Base-by-base conservation (phyloP, 768 basidiomycete species). In the Termitomyces sp. region DNA sequence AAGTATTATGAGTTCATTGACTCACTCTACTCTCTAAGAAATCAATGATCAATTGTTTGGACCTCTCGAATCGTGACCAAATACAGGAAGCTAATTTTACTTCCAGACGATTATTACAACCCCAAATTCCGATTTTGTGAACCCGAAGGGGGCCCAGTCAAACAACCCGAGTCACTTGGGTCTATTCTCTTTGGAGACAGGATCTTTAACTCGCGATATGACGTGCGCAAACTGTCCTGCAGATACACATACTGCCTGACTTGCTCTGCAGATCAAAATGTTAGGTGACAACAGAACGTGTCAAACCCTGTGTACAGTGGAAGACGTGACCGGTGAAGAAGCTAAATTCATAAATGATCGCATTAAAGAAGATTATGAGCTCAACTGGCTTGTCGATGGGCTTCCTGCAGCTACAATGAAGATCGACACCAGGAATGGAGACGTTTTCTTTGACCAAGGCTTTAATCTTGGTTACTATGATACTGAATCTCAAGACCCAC, bases 181-280 rank as follows among this genome's bases (percentile, higher is more conserved):
- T 92, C 92, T 17, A 95, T 98, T 67, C 77, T 98, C n/a, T 97
- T 97, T 66, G 96, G 96, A 15, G 96, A 98, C 78, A 83, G 96
- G 64, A 94, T 98, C 67, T 92, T 94, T 73, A 87, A 89, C 69
- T 93, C 93, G 3, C 91, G 89, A 2, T 98, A 94, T 69, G 84
- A 95, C 65, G 91, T 94, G 63, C 58, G 88, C 77, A 48, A 25
- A 60, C 9, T 29, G 38, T 56, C 46, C 40, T 25, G 25, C 12
- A 25, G 48, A 5, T 12, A 12, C 43, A 2, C 29, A 15, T 20
- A n/a, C 10, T 43, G 17, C 7, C 31, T 34, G 34, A 37, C 48
- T 46, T 43, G 20, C n/a, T 62, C 29, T 48, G 50, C 66, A 95
- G 88, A 86, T 97, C 58, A 81, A 83, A 72, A 95, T 97, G 92